Conservation (phyloP, 73 alveolate species). For the Tetrahymena elliotti region DNA sequence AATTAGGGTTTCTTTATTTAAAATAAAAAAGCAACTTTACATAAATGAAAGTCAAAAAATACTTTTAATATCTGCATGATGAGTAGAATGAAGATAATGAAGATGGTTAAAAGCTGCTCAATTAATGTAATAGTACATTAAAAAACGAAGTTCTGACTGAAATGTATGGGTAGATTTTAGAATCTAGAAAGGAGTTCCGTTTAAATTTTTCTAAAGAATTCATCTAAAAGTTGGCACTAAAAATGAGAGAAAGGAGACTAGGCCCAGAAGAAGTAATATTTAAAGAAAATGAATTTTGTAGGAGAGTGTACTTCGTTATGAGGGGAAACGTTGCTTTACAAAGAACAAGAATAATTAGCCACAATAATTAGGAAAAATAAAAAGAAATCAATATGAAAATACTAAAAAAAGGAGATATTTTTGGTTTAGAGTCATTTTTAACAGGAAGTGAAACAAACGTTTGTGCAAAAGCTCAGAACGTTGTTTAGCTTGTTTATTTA, state of each 20-base stretch:
- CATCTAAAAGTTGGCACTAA: not conserved
- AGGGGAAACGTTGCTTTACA: not conserved
- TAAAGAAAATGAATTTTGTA: not conserved
- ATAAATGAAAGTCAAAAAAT: not conserved
- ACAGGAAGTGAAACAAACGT: slow-evolving; percentile 48
- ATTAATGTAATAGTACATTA: not conserved
- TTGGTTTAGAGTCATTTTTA: slow-evolving; percentile 52
- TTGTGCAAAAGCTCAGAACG: slow-evolving; percentile 41
- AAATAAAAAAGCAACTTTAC: not conserved
- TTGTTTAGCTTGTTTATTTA: not conserved
- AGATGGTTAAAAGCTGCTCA: not conserved
- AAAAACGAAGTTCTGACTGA: not conserved
- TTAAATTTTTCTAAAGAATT: slow-evolving; percentile 43
- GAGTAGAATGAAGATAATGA: not conserved
- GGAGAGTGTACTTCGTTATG: not conserved
- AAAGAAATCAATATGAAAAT: not conserved
- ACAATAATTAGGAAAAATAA: not conserved
- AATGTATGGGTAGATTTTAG: not conserved
- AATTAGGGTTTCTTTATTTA: not conserved
- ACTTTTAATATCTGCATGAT: not conserved
- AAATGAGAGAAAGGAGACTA: not conserved
- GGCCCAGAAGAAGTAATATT: not conserved
- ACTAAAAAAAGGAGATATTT: slow-evolving; percentile 15
- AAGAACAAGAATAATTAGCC: not conserved
- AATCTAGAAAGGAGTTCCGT: slow-evolving; percentile 41